Evolutionary conservation across 2,329 filamentous ascomycete species (phyloP).

Genomic region (Colletotrichum eleusines): DNA sequence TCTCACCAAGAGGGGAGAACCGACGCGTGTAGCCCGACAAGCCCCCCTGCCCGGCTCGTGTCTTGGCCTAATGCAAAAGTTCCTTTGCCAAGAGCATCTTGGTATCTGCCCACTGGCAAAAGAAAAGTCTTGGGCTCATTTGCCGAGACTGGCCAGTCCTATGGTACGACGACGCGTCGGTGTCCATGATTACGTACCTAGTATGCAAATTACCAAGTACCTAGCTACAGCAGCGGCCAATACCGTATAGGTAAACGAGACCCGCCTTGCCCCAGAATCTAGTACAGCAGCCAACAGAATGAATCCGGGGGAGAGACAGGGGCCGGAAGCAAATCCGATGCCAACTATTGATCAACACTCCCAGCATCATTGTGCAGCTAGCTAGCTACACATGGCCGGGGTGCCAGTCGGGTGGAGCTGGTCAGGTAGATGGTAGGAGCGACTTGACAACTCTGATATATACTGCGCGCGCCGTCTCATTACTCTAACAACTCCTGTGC

Average conservation of each 20-base stretch:
- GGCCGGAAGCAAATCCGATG: background rate
- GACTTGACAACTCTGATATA: conserved; percentile 15
- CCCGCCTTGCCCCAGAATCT: background rate
- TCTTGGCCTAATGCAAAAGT: conserved; percentile 21
- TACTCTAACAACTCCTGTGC: background rate
- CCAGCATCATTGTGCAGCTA: conserved; percentile 23
- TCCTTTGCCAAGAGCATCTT: conserved; percentile 7
- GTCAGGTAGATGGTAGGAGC: conserved; percentile 2
- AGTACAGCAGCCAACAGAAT: background rate
- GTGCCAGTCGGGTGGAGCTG: conserved; percentile 1
- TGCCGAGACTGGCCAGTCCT: conserved; percentile 1
- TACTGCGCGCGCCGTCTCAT: conserved; percentile 4
- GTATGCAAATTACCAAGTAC: background rate
- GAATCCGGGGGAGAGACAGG: background rate
- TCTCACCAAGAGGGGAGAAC: background rate
- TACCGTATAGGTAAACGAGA: too few relatives aligned
- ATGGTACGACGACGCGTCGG: background rate
- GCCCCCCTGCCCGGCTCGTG: background rate
- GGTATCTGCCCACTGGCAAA: background rate
- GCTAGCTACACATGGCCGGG: conserved; percentile 3
- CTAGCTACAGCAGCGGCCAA: too few relatives aligned
- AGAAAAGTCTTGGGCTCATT: background rate
- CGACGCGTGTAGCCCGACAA: conserved; percentile 1
- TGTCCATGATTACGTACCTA: background rate
- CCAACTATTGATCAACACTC: conserved; percentile 9